phyloP scores from a whole-genome alignment of 108 stramenopile genomes.

The Schizochytrium sp. region DNA sequence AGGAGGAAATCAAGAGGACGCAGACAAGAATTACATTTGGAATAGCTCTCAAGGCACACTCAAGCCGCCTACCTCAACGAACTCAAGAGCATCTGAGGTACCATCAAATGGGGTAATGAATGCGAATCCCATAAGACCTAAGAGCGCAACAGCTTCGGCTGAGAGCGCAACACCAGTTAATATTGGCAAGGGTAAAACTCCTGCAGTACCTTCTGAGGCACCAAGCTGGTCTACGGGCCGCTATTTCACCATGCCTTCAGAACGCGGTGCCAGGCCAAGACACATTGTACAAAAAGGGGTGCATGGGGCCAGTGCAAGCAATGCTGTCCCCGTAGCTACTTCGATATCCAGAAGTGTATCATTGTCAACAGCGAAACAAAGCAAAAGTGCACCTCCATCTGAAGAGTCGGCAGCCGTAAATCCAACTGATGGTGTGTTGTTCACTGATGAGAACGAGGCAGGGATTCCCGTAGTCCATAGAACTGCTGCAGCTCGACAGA shows the following conservation, averaged over 20 bases:
- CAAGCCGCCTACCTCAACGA: background rate
- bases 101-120: background rate
- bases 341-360: background rate
- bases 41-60: background rate
- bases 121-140: background rate
- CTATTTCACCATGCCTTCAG: constrained; percentile 22
- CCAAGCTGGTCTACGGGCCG: constrained; percentile 23
- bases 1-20: background rate
- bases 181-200: background rate
- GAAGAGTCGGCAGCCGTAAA: background rate
- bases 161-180: background rate
- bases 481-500: background rate
- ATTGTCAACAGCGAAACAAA: background rate
- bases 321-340: background rate
- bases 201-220: background rate
- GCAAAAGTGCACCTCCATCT: background rate
- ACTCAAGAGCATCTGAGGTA: background rate
- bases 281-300: background rate
- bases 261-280: constrained; percentile 5
- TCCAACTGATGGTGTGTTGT: background rate
- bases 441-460: constrained; percentile 22
- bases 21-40: background rate
- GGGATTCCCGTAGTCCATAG: background rate
- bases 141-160: background rate
- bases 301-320: background rate